Evolutionary conservation across 2,329 filamentous ascomycete species (phyloP), one percentile per base, ranked within the genome.

Genomic region (Biscogniauxia marginata): DNA sequence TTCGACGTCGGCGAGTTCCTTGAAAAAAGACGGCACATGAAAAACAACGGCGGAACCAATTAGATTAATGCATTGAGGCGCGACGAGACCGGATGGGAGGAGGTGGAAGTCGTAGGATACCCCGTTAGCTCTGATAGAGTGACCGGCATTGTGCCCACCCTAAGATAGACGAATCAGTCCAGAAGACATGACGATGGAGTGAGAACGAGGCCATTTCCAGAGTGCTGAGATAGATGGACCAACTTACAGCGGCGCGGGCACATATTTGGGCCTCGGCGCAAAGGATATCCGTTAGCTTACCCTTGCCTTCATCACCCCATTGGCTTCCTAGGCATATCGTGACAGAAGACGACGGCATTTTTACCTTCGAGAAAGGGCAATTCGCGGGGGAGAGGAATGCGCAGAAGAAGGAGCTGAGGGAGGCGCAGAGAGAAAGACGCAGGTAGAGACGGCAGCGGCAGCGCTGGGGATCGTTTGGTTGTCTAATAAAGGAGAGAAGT

Each of bases 61-160:
- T 55, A 93, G 77, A 75, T 92, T 93, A 65, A 84, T 79, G 71
- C 84, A 89, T 46, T 77, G 76, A 6, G 88, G 86, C 69, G 88
- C 90, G 63, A 93, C 79, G 58, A 93, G 81, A 57, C 90, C 90
- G 54, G 84, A 89, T 21, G 86, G 83, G 50, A 88, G 74, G 57
- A 89, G 80, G 70, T 87, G 83, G 62, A 62, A 62, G 5, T 53
- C 55, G 49, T 52, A 58, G 21, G 13, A 11, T 46, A 9, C 4
- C 8, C 47, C 24, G 53, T 60, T 23, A 55, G 58, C 55, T 56
- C 56, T 53, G 21, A 61, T 61, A 1, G 56, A 59, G 46, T 61
- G 58, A n/a, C 58, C 58, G 20, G 58, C 58, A 39, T 61, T 58
- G 47, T 59, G 58, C 21, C 58, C 58, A 21, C 58, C 57, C 30